Evolutionary conservation across 768 basidiomycete species (phyloP).

Genomic region (Dictyophora rubrovolvata): DNA sequence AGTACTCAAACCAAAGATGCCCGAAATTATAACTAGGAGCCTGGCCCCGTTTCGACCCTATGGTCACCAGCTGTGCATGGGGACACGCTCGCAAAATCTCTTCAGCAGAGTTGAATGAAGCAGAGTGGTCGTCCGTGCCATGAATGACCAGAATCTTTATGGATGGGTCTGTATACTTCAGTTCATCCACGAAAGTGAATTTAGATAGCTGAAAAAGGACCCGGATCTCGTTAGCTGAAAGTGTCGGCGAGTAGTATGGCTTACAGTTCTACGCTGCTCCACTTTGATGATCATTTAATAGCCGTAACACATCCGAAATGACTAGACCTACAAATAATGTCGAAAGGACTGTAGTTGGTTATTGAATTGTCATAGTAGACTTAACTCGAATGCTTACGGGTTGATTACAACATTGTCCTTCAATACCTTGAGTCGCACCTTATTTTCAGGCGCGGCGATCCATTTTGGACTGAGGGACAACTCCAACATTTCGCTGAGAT

Average conservation of each 20-base stretch:
- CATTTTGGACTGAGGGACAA: constrained; percentile 26
- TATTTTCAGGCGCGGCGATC: constrained; percentile 23
- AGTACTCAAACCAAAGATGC: constrained; percentile 39
- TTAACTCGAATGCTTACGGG: constrained; percentile 10
- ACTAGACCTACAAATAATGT: not conserved
- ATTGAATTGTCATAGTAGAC: not conserved
- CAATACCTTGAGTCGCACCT: constrained; percentile 19
- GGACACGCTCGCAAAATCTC: constrained; percentile 29
- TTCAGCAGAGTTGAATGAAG: constrained; percentile 28
- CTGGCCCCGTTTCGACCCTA: constrained; percentile 25
- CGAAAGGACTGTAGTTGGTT: not conserved
- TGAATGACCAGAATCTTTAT: constrained; percentile 31
- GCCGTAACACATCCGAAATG: too few species aligned
- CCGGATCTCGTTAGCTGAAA: not conserved
- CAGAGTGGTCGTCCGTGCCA: constrained; percentile 28
- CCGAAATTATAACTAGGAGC: constrained; percentile 31
- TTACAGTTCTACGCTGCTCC: not conserved
- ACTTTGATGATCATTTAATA: too few species aligned
- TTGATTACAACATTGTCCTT: constrained; percentile 18
- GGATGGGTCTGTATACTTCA: constrained; percentile 22
- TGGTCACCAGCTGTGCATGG: constrained; percentile 25
- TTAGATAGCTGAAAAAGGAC: not conserved
- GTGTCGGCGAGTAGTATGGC: not conserved
- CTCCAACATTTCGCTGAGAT: constrained; percentile 22
- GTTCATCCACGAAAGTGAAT: constrained; percentile 24